Conservation (phyloP, 192 early-diverging fungal genomes). For the Coemansia sp. region DNA sequence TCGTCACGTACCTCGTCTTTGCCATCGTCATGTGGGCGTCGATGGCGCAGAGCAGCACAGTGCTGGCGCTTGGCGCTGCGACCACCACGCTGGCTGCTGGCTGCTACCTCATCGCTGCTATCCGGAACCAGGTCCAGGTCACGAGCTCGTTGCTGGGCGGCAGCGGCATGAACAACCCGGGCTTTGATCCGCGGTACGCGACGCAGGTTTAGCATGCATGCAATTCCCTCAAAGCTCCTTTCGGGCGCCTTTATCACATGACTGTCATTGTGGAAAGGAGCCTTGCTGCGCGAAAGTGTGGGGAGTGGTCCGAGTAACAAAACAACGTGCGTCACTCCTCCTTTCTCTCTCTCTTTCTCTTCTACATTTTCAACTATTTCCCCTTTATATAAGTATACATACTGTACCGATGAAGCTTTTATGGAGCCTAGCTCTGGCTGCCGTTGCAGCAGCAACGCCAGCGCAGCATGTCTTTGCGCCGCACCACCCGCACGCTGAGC, state of each 20-base stretch:
- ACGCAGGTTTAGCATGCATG: slow-evolving; percentile 23
- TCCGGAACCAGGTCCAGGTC: slow-evolving; percentile 47
- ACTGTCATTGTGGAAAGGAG: not conserved
- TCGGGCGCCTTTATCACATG: not conserved
- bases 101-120: slow-evolving; percentile 48
- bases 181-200: slow-evolving; percentile 26
- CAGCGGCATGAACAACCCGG: slow-evolving; percentile 25
- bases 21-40: slow-evolving; percentile 54
- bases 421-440: slow-evolving; percentile 24
- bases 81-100: slow-evolving; percentile 38
- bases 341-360: not conserved
- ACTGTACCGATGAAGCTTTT: slow-evolving; percentile 7
- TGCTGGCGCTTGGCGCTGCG: slow-evolving; percentile 47
- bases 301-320: not conserved
- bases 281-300: too few relatives aligned
- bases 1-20: slow-evolving; percentile 48
- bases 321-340: not conserved
- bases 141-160: slow-evolving; percentile 40
- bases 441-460: slow-evolving; percentile 11
- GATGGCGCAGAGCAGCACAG: slow-evolving; percentile 40
- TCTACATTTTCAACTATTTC: not conserved
- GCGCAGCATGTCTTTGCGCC: slow-evolving; percentile 5
- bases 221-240: not conserved
- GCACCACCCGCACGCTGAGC: slow-evolving; percentile 16
- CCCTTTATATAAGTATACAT: not conserved